A percentile compares a stretch with the other conserved stretches of the same genome.
Conservation (phyloP, 768 basidiomycete genomes). For the Agrocybe praecox region DNA sequence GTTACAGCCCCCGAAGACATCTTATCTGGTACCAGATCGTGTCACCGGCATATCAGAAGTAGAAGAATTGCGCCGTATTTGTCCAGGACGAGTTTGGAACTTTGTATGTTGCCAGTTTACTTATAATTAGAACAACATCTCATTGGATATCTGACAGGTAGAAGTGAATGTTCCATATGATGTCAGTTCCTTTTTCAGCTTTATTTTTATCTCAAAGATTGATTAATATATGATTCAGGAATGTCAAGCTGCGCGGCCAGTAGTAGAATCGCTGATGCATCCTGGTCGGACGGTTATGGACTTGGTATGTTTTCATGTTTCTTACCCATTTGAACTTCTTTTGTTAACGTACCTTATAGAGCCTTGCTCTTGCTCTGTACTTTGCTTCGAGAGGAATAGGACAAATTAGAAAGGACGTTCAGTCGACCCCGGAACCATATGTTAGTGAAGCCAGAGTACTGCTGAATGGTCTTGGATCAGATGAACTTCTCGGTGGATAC, state of each 20-base stretch:
- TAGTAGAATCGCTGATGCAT: constrained; percentile 73
- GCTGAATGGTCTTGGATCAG: constrained; percentile 90
- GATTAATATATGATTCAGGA: constrained; percentile 47
- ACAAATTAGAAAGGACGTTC: constrained; percentile 39
- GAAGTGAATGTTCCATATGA: constrained; percentile 85
- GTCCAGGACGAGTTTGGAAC: constrained; percentile 85
- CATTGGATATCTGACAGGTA: constrained; percentile 50
- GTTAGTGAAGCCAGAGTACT: constrained; percentile 79
- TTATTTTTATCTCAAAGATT: constrained; percentile 4
- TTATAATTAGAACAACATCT: constrained; percentile 1
- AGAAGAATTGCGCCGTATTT: constrained; percentile 74
- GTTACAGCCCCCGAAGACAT: constrained; percentile 75
- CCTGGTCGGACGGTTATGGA: constrained; percentile 90
- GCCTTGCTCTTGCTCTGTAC: constrained; percentile 88
- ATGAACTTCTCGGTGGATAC: constrained; percentile 95
- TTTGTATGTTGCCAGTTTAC: constrained; percentile 57
- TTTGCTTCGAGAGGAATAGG: constrained; percentile 89
- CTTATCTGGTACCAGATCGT: constrained; percentile 89
- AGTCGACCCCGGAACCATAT: constrained; percentile 52
- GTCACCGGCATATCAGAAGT: constrained; percentile 77
- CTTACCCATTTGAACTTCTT: background rate
- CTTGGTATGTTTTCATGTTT: constrained; percentile 52
- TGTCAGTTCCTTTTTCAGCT: constrained; percentile 36
- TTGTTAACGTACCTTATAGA: constrained; percentile 46
- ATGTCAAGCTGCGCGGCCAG: constrained; percentile 53